Conservation (phyloP, 2,329 filamentous ascomycete genomes). For the Botrytis elliptica region DNA sequence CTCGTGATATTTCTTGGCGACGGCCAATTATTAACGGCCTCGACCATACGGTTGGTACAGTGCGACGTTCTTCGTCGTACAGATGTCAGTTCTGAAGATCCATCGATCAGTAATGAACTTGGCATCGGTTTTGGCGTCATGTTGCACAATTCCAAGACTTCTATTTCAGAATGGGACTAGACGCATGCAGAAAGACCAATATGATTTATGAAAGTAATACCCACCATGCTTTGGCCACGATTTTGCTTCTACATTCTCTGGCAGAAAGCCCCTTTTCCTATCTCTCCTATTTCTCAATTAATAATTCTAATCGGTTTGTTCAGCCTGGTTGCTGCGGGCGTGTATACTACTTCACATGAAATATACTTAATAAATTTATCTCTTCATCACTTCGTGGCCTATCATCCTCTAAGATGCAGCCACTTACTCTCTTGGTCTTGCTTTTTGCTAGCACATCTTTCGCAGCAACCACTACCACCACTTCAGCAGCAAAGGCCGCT, state of each 20-base stretch:
- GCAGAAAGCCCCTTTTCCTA: neutral
- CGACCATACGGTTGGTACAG: neutral
- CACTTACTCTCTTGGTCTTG: slow-evolving; percentile 3
- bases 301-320: neutral
- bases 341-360: neutral
- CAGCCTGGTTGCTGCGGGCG: slow-evolving; percentile 17
- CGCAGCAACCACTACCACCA: neutral
- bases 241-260: slow-evolving; percentile 13
- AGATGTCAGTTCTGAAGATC: neutral
- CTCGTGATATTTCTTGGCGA: slow-evolving; percentile 7
- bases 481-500: neutral
- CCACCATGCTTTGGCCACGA: neutral
- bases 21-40: neutral
- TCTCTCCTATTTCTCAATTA: neutral
- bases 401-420: neutral
- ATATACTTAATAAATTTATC: slow-evolving; percentile 6
- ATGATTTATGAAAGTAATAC: slow-evolving; percentile 15
- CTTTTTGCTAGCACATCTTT: slow-evolving; percentile 15
- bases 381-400: neutral
- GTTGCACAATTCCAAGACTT: neutral
- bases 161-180: neutral
- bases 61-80: slow-evolving; percentile 7
- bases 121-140: slow-evolving; percentile 8
- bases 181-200: neutral
- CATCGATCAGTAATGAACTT: slow-evolving; percentile 12